These are phyloP conservation scores for Lactarius tabidus DNA, from an alignment of 768 basidiomycete species.

Conservation along the genomic window DNA sequence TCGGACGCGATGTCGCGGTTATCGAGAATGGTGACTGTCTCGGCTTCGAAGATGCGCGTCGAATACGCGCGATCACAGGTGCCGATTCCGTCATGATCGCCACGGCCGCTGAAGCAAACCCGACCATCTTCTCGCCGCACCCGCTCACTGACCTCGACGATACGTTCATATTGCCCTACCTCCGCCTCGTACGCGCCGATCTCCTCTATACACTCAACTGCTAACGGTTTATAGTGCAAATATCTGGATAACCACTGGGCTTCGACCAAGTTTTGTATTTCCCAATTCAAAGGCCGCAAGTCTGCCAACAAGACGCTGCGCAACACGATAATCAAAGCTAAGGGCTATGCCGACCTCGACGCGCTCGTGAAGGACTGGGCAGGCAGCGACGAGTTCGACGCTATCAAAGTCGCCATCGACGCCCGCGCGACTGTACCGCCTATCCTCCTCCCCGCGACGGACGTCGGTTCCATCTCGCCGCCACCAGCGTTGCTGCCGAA, in stretches of 20 bases:
- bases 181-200: slow-evolving; percentile 57
- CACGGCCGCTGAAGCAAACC: slow-evolving; percentile 89
- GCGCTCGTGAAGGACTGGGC: slow-evolving; percentile 24
- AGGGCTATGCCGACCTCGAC: slow-evolving; percentile 41
- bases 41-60: slow-evolving; percentile 72
- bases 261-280: slow-evolving; percentile 83
- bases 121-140: slow-evolving; percentile 72
- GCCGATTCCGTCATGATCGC: slow-evolving; percentile 96
- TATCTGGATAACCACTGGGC: slow-evolving; percentile 79
- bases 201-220: neutral
- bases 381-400: slow-evolving; percentile 26
- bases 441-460: slow-evolving; percentile 14
- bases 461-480: neutral
- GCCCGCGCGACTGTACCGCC: slow-evolving; percentile 13
- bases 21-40: slow-evolving; percentile 92
- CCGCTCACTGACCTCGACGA: slow-evolving; percentile 67
- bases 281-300: slow-evolving; percentile 75
- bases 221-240: slow-evolving; percentile 44
- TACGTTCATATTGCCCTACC: slow-evolving; percentile 65
- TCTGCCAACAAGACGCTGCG: slow-evolving; percentile 53
- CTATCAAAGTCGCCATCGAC: slow-evolving; percentile 20
- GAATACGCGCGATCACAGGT: slow-evolving; percentile 75
- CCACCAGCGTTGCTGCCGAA: neutral
- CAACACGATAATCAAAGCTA: slow-evolving; percentile 53
- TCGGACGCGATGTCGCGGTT: slow-evolving; percentile 79